A percentile compares a stretch with the other conserved stretches of the same genome.
Conservation (phyloP, 352 stramenopile genomes). For the Phytophthora tubulina region DNA sequence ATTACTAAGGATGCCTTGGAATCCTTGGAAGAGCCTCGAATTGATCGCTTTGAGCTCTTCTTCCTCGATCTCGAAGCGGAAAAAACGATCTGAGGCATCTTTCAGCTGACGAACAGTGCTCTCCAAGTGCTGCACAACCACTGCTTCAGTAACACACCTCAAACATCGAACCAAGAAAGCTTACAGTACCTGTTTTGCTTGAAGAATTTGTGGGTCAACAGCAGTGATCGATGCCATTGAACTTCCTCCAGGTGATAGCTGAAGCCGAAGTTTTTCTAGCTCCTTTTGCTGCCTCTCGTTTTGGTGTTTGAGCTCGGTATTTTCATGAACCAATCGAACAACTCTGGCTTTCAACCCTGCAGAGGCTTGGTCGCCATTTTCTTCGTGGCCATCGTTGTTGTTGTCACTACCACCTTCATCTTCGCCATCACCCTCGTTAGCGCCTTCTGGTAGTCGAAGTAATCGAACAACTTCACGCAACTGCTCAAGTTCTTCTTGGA, state of each 20-base stretch:
- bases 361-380: slow-evolving; percentile 15
- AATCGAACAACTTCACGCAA: slow-evolving; percentile 74
- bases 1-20: slow-evolving; percentile 22
- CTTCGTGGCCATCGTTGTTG: slow-evolving; percentile 40
- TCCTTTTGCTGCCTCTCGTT: slow-evolving; percentile 71
- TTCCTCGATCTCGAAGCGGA: slow-evolving; percentile 95
- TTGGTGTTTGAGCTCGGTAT: slow-evolving; percentile 70
- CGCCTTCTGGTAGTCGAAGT: slow-evolving; percentile 37
- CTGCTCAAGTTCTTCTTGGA: slow-evolving; percentile 86
- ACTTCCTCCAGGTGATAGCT: slow-evolving; percentile 19
- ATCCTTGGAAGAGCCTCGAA: slow-evolving; percentile 57
- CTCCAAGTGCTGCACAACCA: slow-evolving; percentile 64
- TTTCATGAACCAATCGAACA: slow-evolving; percentile 68
- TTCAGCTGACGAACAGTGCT: slow-evolving; percentile 71
- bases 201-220: slow-evolving; percentile 39
- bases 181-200: slow-evolving; percentile 41
- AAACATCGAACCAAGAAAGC: not conserved
- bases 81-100: slow-evolving; percentile 88
- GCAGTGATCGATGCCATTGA: not conserved
- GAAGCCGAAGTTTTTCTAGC: slow-evolving; percentile 52
- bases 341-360: slow-evolving; percentile 47
- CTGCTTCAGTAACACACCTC: slow-evolving; percentile 4
- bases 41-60: slow-evolving; percentile 89
- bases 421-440: slow-evolving; percentile 12
- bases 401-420: slow-evolving; percentile 7